Conservation (phyloP, 129 eudicot species). For the Daucus carota region DH1_v3.0 NC_030384.2:43507001-43507500, state of each 20-base stretch:
- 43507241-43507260: background rate
- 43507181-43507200: conserved; percentile 98
- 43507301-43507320: background rate
- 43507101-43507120: conserved; percentile 18
- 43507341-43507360: background rate
- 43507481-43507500: background rate
- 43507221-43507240: background rate
- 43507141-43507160: conserved; percentile 98
- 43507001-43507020: background rate
- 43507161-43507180: conserved; percentile 90
- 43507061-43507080: conserved; percentile 1
- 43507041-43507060: conserved; percentile 3
- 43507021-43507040: background rate
- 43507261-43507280: background rate
- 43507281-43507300: background rate
- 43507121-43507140: conserved; percentile 99
- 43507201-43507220: conserved; percentile 34
- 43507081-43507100: background rate
- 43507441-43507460: background rate
- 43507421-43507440: no score
- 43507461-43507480: background rate
- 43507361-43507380: background rate
- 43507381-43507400: background rate
- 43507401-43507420: background rate
- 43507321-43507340: background rate